Conservation (phyloP, 768 basidiomycete genomes). For the Boletus patriciae region DNA sequence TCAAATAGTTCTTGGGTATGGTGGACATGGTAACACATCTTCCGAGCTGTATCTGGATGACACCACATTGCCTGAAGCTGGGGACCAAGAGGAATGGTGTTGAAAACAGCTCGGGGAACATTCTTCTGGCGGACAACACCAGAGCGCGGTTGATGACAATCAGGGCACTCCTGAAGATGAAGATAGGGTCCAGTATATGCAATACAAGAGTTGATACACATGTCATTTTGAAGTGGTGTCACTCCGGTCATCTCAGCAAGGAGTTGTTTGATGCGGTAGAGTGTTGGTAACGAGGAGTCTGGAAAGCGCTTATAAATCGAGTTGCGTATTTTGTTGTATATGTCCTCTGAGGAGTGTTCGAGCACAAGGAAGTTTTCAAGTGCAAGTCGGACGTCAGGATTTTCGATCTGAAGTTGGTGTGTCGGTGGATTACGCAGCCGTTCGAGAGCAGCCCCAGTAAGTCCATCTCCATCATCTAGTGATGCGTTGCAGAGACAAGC, state of each 20-base stretch:
- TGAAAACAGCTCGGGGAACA: background rate
- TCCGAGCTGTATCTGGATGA: background rate
- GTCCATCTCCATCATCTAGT: no score
- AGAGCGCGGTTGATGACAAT: no score
- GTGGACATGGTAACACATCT: background rate
- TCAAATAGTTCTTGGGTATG: background rate
- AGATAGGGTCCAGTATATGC: background rate
- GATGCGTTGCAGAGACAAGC: no score
- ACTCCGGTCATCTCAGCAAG: background rate
- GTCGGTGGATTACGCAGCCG: background rate
- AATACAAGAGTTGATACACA: background rate
- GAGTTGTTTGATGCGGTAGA: background rate
- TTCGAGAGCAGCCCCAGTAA: background rate
- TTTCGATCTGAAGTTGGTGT: background rate
- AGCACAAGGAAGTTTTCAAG: background rate
- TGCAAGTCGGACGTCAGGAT: background rate
- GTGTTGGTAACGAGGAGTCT: background rate
- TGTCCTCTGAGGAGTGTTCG: background rate
- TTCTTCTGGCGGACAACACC: no score
- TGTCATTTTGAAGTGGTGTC: background rate
- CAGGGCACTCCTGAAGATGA: background rate
- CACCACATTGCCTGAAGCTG: background rate
- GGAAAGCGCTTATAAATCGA: background rate
- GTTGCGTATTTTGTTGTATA: background rate
- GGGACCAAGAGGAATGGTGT: background rate